Evolutionary conservation across 106 monocot genomes (phyloP).

Genomic region (Dendrobium chrysotoxum): DNA sequence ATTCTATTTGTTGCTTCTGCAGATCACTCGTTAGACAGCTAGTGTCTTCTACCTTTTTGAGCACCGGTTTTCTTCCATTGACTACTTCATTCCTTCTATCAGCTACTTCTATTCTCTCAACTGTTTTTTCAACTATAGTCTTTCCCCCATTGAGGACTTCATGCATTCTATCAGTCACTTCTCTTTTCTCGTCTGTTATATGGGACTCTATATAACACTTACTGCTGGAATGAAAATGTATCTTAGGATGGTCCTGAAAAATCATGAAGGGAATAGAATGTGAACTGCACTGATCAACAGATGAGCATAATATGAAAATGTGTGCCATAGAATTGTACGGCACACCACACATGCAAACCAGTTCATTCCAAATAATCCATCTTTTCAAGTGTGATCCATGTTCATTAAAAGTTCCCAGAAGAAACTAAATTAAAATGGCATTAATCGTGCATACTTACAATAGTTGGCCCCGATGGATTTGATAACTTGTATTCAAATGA

Average conservation of each 20-base stretch:
- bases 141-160: not conserved
- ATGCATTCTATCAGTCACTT: not conserved
- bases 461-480: slow-evolving; percentile 14
- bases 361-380: not conserved
- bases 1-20: not conserved
- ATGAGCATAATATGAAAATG: not conserved
- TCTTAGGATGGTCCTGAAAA: slow-evolving; percentile 30
- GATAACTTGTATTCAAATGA: slow-evolving; percentile 21
- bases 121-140: not conserved
- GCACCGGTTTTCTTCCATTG: not conserved
- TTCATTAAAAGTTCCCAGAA: not conserved
- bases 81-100: not conserved
- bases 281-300: not conserved
- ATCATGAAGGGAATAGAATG: not conserved
- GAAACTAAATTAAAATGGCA: not conserved
- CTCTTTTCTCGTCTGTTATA: too few relatives aligned
- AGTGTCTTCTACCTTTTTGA: not conserved
- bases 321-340: not conserved
- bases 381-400: not conserved
- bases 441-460: slow-evolving; percentile 17
- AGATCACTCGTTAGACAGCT: not conserved
- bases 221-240: not conserved
- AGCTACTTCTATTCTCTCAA: not conserved
- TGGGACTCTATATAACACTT: slow-evolving; percentile 12
- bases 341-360: not conserved